These are phyloP conservation scores for Evernia prunastri DNA, from an alignment of 495 filamentous ascomycete species.

Conservation along the genomic window DNA sequence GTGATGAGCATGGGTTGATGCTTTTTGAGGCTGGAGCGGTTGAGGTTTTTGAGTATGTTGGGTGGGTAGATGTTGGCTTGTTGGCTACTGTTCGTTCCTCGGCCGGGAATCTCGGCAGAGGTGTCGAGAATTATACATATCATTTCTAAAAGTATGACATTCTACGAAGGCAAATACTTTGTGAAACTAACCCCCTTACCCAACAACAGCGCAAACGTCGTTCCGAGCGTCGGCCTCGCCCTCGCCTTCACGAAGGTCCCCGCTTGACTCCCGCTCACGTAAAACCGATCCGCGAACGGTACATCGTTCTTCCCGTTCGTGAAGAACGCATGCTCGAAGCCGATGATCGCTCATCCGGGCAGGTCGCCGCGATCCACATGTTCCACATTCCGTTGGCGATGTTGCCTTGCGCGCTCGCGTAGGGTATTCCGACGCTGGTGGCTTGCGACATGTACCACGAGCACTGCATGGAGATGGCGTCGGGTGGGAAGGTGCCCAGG, in stretches of 20 bases:
- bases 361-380: constrained; percentile 40
- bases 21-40: too few relatives aligned
- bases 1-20: too few relatives aligned
- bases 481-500: constrained; percentile 36
- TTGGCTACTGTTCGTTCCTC: too few relatives aligned
- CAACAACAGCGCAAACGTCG: constrained; percentile 49
- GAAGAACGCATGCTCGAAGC: constrained; percentile 39
- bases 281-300: constrained; percentile 45
- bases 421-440: constrained; percentile 38
- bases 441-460: constrained; percentile 37
- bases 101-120: too few relatives aligned
- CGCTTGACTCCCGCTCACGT: constrained; percentile 37
- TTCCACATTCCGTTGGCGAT: constrained; percentile 39
- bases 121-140: too few relatives aligned
- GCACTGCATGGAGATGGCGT: constrained; percentile 36
- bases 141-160: too few relatives aligned
- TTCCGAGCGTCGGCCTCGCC: constrained; percentile 52
- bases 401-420: constrained; percentile 34
- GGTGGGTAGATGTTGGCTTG: too few relatives aligned
- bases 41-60: too few relatives aligned
- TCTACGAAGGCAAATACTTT: too few relatives aligned
- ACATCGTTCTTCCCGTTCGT: constrained; percentile 43
- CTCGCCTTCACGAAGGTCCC: constrained; percentile 36
- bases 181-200: constrained; percentile 20
- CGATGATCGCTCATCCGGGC: constrained; percentile 28